Conservation (phyloP, 2,329 filamentous ascomycete genomes). For the Alternaria burnsii region DNA sequence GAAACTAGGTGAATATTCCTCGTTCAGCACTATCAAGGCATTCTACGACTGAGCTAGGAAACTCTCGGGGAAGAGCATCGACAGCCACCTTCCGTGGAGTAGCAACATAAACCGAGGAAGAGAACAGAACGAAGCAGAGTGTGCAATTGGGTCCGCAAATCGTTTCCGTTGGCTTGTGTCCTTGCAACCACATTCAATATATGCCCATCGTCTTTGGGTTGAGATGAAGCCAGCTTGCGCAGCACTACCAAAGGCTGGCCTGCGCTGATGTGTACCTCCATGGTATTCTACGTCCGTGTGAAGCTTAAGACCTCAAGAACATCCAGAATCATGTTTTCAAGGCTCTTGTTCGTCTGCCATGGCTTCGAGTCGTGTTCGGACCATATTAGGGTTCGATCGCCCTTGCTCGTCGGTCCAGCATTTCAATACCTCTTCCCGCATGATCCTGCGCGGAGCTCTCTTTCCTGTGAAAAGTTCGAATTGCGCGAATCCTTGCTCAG, state of each 20-base stretch:
- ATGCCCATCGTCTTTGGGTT: not conserved
- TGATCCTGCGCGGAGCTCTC: conserved; percentile 72
- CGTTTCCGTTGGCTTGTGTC: not conserved
- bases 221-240: not conserved
- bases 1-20: not conserved
- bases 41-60: not conserved
- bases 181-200: not conserved
- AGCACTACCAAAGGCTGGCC: not conserved
- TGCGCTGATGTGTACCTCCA: not conserved
- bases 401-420: conserved; percentile 43
- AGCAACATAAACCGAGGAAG: not conserved
- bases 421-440: conserved; percentile 69
- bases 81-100: not conserved
- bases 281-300: rapidly evolving
- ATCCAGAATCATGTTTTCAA: conserved; percentile 15
- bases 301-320: not conserved
- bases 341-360: conserved; percentile 41
- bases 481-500: conserved; percentile 80
- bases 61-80: no score
- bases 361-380: conserved; percentile 38
- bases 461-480: conserved; percentile 82
- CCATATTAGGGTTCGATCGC: conserved; percentile 34
- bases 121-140: not conserved
- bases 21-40: not conserved
- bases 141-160: not conserved